Conservation (phyloP, 306 rosid species). For the Pyrus bretschneideri region DNA sequence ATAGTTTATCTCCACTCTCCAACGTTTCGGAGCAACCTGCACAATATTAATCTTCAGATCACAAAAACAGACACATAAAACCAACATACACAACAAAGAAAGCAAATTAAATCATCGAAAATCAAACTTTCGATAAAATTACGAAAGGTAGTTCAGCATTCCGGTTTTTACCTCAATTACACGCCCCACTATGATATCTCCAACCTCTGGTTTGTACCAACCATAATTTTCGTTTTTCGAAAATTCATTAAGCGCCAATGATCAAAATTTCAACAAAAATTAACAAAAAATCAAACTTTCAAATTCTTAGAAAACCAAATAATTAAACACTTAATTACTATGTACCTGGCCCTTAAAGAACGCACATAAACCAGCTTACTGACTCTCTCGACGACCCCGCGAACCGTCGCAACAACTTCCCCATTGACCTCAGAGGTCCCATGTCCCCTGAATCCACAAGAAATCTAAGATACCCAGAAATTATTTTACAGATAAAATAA, state of each 20-base stretch:
- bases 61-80: neutral
- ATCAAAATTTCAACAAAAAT: too few species aligned
- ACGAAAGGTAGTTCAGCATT: neutral
- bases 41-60: neutral
- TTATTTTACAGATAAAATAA: neutral
- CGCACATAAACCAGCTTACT: conserved; percentile 92
- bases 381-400: conserved; percentile 83
- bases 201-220: conserved; percentile 95
- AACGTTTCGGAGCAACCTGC: conserved; percentile 85
- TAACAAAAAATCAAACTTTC: too few species aligned
- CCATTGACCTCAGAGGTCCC: conserved; percentile 74
- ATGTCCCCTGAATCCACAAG: conserved; percentile 53
- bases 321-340: neutral
- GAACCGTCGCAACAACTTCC: conserved; percentile 68
- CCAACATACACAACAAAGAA: neutral
- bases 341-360: conserved; percentile 59
- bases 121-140: neutral
- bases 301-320: neutral
- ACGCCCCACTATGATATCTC: conserved; percentile 82
- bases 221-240: neutral
- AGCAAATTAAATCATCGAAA: neutral
- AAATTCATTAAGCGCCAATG: neutral
- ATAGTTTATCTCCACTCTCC: conserved; percentile 82
- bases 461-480: neutral
- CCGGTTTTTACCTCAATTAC: conserved; percentile 58